Evolutionary conservation across 306 rosid genomes (phyloP), one percentile per base, ranked within the genome.

Genomic region (Sophora flavescens): DNA sequence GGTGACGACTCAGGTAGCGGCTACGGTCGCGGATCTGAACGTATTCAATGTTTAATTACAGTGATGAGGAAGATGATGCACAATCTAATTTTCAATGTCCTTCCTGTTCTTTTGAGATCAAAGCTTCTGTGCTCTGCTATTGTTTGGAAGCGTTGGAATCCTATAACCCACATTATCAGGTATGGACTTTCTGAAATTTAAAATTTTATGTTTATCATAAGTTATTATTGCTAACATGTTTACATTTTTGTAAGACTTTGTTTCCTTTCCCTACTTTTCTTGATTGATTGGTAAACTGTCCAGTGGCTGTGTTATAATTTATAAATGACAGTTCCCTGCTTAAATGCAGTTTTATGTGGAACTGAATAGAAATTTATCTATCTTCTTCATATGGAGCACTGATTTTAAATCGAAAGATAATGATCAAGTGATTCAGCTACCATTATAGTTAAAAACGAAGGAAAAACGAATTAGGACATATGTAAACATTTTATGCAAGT

Each of bases 21-120:
- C n/a, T n/a, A n/a, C n/a, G n/a, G n/a, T n/a, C n/a, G n/a, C n/a
- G n/a, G n/a, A n/a, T n/a, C 15, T 76, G 72, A 82, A 75, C 61
- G 48, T 64, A 6, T 62, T 57, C 84, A 4, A 64, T 52, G n/a
- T 39, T 39, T 65, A 82, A 77, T 68, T 84, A 81, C 14, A 74
- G 86, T 0, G 97, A 89, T 38, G 91, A 86, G 47, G 93, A 86
- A 30, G 97, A 91, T 12, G 96, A 92, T 63, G 14, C 71, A 8
- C 74, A 75, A 30, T 44, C 87, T 64, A 72, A 78, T 71, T 60
- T 90, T 50, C 87, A 65, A 17, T 95, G 99, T 83, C 90, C 92
- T 59, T 75, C 61, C 82, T 95, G 99, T 68, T 85, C 83, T 63
- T 81, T 87, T 68, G 97, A 92, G 69, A 78, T 95, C 42, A 90